Evolutionary conservation across 441 rosid species (phyloP).

Genomic region (Melastoma candidum): DNA sequence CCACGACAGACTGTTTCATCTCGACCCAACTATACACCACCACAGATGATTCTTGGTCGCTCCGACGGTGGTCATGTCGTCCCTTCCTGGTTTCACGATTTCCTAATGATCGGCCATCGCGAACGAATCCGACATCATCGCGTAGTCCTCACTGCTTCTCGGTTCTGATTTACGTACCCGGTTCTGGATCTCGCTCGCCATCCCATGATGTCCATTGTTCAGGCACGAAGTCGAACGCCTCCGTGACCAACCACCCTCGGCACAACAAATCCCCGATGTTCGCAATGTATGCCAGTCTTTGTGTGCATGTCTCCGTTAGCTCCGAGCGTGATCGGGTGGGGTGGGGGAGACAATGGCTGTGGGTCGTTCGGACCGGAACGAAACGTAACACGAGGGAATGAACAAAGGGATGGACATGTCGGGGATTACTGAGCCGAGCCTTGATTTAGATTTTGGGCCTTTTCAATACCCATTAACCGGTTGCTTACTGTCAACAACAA

Average conservation of each 20-base stretch:
- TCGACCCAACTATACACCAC: slow-evolving; percentile 18
- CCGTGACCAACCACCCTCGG: slow-evolving; percentile 16
- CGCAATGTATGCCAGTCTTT: too few relatives aligned
- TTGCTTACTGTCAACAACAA: too few relatives aligned
- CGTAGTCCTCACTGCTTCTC: slow-evolving; percentile 14
- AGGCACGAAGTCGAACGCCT: slow-evolving; percentile 16
- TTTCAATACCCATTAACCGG: too few relatives aligned
- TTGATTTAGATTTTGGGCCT: too few relatives aligned
- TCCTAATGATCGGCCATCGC: slow-evolving; percentile 19
- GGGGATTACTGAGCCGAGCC: too few relatives aligned
- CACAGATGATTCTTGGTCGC: slow-evolving; percentile 6
- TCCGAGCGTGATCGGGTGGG: too few relatives aligned
- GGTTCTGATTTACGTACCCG: slow-evolving; percentile 1
- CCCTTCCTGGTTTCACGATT: slow-evolving; percentile 13
- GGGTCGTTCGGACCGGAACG: too few relatives aligned
- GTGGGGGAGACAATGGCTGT: too few relatives aligned
- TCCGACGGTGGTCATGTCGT: slow-evolving; percentile 18
- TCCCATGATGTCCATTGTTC: neutral
- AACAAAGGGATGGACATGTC: too few relatives aligned
- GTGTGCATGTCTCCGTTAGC: too few relatives aligned
- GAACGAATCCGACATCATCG: slow-evolving; percentile 13
- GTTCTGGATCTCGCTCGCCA: slow-evolving; percentile 5
- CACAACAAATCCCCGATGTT: slow-evolving; percentile 17
- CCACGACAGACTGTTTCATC: neutral
- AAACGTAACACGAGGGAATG: too few relatives aligned